A percentile compares a stretch with the other conserved stretches of the same genome.
These are phyloP conservation scores for Neckera pumila DNA, from an alignment of 225 moss, liverwort and hornwort species.

Conservation along the genomic window DNA sequence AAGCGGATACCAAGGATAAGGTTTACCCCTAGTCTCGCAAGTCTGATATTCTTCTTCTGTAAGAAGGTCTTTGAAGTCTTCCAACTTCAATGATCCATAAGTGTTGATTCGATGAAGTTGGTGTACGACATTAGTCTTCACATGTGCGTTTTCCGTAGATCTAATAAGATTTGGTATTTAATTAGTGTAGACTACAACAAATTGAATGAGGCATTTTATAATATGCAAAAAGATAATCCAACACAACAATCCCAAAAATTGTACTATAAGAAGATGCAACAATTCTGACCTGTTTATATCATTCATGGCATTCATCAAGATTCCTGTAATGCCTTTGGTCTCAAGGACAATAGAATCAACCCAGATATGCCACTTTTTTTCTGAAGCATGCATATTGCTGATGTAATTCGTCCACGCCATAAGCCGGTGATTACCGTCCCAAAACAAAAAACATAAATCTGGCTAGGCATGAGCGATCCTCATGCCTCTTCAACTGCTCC, in stretches of 20 bases:
- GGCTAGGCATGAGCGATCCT: background rate
- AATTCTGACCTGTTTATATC: background rate
- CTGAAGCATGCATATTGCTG: fast-evolving
- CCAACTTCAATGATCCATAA: background rate
- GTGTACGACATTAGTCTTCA: background rate
- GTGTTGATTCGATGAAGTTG: background rate
- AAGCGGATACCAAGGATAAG: background rate
- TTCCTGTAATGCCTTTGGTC: fast-evolving
- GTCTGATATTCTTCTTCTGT: fast-evolving
- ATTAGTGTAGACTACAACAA: background rate
- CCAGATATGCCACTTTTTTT: fast-evolving
- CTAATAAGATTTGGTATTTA: background rate
- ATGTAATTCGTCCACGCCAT: background rate
- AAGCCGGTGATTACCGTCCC: no score
- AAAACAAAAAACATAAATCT: background rate
- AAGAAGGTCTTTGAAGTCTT: background rate
- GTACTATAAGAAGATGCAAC: no score
- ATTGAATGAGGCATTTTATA: background rate
- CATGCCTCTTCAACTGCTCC: no score
- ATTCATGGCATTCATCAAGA: background rate
- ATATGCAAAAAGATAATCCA: no score
- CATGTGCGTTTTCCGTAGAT: background rate
- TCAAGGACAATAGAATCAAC: background rate
- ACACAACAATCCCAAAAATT: background rate
- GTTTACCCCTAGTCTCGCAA: background rate